Base-by-base conservation (phyloP, 2,329 filamentous ascomycete genomes). In the Colletotrichum paranaense region DNA sequence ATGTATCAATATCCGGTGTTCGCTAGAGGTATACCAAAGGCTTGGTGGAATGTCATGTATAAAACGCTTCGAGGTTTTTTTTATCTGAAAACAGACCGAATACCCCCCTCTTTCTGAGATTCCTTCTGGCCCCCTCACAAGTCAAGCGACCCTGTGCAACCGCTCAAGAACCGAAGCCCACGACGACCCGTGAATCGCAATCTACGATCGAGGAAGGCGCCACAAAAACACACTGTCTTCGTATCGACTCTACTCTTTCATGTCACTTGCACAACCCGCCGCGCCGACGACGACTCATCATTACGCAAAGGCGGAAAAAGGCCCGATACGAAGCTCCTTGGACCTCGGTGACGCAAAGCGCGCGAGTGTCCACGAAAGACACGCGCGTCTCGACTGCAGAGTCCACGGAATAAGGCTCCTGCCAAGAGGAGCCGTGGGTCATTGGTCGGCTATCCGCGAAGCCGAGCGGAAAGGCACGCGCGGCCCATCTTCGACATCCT, bases 371-470 rank as follows among this genome's bases (percentile, higher is more conserved):
- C 22, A 66, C 62, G 53, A 52, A 38, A 22, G 22, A 30, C 64
- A 52, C 56, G 35, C 68, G 68, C 64, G 68, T 72, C 64, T 68
- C 32, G 42, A n/a, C 42, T 12, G 14, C 7, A 52, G 9, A 16
- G 11, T 32, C 30, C 63, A 30, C n/a, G 14, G 26, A 30, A 60
- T 11, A 46, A n/a, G 35, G 53, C 3, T 7, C 22, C 7, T 14
- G 9, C 22, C 22, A 9, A 53, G 46, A n/a, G 19, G 2, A 63
- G 5, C 30, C 28, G 11, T 2, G 12, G 35, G 16, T 24, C 35
- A 62, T 62, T 71, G 68, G 64, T 30, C 24, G 16, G 30, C 30
- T 4, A 62, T 32, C 28, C 64, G 68, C 64, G 42, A 30, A 6
- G 19, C 24, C 46, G 14, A 42, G 14, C 11, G 5, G 7, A 19